Evolutionary conservation across 2,329 filamentous ascomycete species (phyloP).

Genomic region (Neophaeococcomyces mojaviensis): DNA sequence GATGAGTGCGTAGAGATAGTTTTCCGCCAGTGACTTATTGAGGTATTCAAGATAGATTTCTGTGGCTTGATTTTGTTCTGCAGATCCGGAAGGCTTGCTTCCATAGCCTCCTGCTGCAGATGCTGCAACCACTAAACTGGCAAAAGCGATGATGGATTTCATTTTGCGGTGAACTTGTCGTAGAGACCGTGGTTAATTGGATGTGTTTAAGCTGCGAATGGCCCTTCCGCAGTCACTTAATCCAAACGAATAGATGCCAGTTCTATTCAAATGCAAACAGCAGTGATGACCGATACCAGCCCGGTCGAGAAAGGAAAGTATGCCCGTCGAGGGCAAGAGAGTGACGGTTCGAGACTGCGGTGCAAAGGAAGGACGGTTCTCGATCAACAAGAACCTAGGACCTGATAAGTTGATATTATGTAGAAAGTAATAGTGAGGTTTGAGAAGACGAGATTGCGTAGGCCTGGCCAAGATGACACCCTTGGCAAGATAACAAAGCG

Average conservation of each 20-base stretch:
- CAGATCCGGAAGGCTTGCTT: background rate
- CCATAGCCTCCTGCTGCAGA: slow-evolving; percentile 8
- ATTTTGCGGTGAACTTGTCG: background rate
- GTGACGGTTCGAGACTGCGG: background rate
- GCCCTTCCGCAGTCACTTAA: background rate
- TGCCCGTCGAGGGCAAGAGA: background rate
- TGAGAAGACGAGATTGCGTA: background rate
- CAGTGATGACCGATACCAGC: slow-evolving; percentile 5
- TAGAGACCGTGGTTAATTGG: background rate
- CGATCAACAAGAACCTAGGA: slow-evolving; percentile 6
- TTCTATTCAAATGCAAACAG: background rate
- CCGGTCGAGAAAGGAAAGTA: slow-evolving; percentile 2
- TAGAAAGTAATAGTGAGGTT: background rate
- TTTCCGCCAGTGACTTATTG: slow-evolving; percentile 52
- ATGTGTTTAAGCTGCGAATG: background rate
- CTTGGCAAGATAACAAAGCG: slow-evolving; percentile 3
- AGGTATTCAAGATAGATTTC: slow-evolving; percentile 24
- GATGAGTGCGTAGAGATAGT: slow-evolving; percentile 57
- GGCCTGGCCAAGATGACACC: background rate
- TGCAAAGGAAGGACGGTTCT: slow-evolving; percentile 3
- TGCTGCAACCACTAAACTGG: background rate
- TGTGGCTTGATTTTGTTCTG: slow-evolving; percentile 20
- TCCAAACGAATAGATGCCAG: background rate
- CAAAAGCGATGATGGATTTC: slow-evolving; percentile 1
- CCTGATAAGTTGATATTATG: background rate